Percentiles rank a stretch among this genome's conserved stretches.
Evolutionary conservation across 2,329 filamentous ascomycete genomes (phyloP).

Genomic region (Trichoderma oligosporum): DNA sequence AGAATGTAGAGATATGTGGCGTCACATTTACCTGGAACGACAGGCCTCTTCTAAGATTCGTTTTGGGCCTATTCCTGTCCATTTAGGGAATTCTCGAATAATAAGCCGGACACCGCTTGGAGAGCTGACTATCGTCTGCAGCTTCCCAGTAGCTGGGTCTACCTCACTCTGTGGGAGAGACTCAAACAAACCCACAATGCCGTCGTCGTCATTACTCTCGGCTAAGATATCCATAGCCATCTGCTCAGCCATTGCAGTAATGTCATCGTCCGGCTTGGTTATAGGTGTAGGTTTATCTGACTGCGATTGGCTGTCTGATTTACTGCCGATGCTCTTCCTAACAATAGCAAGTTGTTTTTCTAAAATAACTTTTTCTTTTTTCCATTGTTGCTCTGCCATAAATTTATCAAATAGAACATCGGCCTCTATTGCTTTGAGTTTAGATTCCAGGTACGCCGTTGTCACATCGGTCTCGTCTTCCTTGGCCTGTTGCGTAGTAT

Average conservation of each 20-base stretch:
- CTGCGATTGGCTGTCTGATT: conserved; percentile 20
- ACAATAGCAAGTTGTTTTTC: conserved; percentile 56
- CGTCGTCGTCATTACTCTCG: conserved; percentile 43
- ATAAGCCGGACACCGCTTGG: conserved; percentile 53
- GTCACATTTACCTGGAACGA: conserved; percentile 59
- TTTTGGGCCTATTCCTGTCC: conserved; percentile 70
- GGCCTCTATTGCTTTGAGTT: conserved; percentile 71
- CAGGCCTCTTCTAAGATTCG: conserved; percentile 84
- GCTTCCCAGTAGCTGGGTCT: conserved; percentile 56
- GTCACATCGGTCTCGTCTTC: conserved; percentile 40
- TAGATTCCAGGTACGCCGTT: conserved; percentile 64
- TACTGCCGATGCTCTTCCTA: conserved; percentile 34
- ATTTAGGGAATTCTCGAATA: conserved; percentile 81
- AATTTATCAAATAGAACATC: conserved; percentile 71
- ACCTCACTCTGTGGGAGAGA: conserved; percentile 59
- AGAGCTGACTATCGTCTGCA: conserved; percentile 52
- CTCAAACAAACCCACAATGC: conserved; percentile 50
- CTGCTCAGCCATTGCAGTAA: conserved; percentile 42
- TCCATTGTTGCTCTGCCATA: conserved; percentile 64
- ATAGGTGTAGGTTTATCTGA: conserved; percentile 32
- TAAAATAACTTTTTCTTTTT: conserved; percentile 52
- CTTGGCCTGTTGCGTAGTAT: conserved; percentile 21
- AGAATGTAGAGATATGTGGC: no score
- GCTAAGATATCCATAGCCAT: conserved; percentile 58
- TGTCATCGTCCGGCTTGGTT: conserved; percentile 48